Conservation (phyloP, 345 rosid genomes). For the Corymbia maculata region DNA sequence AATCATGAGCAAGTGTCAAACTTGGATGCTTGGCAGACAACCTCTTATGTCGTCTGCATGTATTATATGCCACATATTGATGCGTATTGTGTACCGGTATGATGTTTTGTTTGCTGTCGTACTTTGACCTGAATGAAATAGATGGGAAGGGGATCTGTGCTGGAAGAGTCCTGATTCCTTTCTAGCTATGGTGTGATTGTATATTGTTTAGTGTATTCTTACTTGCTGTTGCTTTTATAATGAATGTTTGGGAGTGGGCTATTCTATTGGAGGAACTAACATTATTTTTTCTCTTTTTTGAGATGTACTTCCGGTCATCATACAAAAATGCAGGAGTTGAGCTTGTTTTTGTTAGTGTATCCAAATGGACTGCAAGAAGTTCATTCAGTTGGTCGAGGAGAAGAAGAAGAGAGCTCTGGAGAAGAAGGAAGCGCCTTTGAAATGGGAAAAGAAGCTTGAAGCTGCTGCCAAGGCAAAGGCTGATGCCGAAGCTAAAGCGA, state of each 20-base stretch:
- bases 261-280: conserved; percentile 55
- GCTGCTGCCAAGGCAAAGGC: conserved; percentile 73
- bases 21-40: background rate
- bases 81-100: background rate
- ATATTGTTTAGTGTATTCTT: background rate
- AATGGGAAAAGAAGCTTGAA: conserved; percentile 97
- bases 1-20: background rate
- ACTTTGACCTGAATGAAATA: background rate
- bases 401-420: conserved; percentile 72
- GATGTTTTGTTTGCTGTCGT: background rate
- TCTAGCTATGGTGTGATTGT: background rate
- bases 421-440: conserved; percentile 79
- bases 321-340: conserved; percentile 86
- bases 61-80: background rate
- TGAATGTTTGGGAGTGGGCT: background rate
- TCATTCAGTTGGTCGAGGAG: conserved; percentile 94
- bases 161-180: background rate
- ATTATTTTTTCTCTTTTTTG: conserved; percentile 92
- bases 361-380: conserved; percentile 93
- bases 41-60: background rate
- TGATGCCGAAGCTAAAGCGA: conserved; percentile 52
- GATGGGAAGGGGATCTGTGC: background rate
- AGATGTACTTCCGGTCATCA: conserved; percentile 85
- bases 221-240: background rate
- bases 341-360: conserved; percentile 23